Evolutionary conservation across 2,329 filamentous ascomycete genomes (phyloP), one percentile per base, ranked within the genome.

Genomic region (Colletotrichum truncatum): DNA sequence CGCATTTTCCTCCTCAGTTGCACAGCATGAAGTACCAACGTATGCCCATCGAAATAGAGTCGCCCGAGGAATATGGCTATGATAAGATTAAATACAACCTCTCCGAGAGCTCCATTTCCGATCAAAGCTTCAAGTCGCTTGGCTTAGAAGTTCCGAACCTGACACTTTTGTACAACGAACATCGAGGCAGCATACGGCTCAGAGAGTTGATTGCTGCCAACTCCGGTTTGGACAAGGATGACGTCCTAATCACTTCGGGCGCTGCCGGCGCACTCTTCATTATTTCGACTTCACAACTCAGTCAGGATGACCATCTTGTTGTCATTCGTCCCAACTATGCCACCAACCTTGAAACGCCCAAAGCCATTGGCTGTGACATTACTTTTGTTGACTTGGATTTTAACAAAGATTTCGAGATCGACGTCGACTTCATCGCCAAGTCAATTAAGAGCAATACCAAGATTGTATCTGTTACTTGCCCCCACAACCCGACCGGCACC

Each of bases 41-140:
- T 23, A 73, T 71, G 69, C 46, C 68, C 18, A 72, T 73, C 51
- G 70, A 73, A 52, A 68, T 68, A 11, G 71, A 72, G 34, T 69
- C 70, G 1, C 70, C 70, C 0, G 71, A 73, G 34, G 71, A 73
- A 43, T 38, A 38, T n/a, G 12, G 34, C 34, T 38, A 38, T 11
- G 30, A 32, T 11, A 32, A 32, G 21, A 72, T 73, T 61, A 67
- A 68, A 21, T 68, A 68, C 57, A 72, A 72, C 32, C 64, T 73
- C 7, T 70, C 70, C 4, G 71, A 73, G 41, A 73, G 69, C 43
- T 67, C 69, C 34, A 64, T 73, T 41, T 51, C 68, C 6, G 70
- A 71, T 36, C 70, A 70, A 45, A 70, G 57, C n/a, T 39, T 73
- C 1, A 39, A 64, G 0, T 64, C 61, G 12, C 41, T 73, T 11